Percentiles rank a stretch among this genome's conserved stretches.
Conservation (phyloP, 768 basidiomycete genomes). For the Tricholoma sp. region DNA sequence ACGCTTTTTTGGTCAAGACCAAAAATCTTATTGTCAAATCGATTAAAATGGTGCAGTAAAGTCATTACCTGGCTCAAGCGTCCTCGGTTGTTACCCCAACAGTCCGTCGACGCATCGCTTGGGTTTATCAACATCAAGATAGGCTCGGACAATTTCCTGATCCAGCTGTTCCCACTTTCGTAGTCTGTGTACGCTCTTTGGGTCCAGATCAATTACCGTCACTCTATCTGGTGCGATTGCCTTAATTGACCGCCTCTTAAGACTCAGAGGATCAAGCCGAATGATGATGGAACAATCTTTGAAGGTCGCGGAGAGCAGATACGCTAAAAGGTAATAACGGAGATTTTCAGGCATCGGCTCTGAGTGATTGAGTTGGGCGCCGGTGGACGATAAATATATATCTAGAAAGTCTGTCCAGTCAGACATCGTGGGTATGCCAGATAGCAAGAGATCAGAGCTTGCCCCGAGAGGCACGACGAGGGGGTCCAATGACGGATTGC, state of each 20-base stretch:
- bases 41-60: too few species aligned
- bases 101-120: conserved; percentile 31
- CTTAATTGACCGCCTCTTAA: conserved; percentile 8
- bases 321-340: conserved; percentile 64
- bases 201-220: conserved; percentile 82
- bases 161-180: conserved; percentile 73
- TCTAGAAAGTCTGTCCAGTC: conserved; percentile 68
- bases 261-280: conserved; percentile 27
- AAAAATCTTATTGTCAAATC: too few species aligned
- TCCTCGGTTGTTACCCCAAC: neutral
- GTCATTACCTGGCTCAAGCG: too few species aligned
- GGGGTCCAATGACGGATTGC: conserved; percentile 9
- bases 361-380: conserved; percentile 27
- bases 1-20: too few species aligned
- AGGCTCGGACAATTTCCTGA: conserved; percentile 50
- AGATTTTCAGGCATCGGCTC: conserved; percentile 39
- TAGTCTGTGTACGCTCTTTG: conserved; percentile 65
- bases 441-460: conserved; percentile 24
- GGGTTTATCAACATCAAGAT: conserved; percentile 21
- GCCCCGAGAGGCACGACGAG: conserved; percentile 28
- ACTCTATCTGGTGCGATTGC: conserved; percentile 30
- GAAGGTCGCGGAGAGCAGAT: conserved; percentile 87
- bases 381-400: conserved; percentile 37
- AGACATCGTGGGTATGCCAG: conserved; percentile 47
- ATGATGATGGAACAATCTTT: conserved; percentile 83